Conservation (phyloP, 768 basidiomycete genomes). For the Exsudoporus frostii region DNA sequence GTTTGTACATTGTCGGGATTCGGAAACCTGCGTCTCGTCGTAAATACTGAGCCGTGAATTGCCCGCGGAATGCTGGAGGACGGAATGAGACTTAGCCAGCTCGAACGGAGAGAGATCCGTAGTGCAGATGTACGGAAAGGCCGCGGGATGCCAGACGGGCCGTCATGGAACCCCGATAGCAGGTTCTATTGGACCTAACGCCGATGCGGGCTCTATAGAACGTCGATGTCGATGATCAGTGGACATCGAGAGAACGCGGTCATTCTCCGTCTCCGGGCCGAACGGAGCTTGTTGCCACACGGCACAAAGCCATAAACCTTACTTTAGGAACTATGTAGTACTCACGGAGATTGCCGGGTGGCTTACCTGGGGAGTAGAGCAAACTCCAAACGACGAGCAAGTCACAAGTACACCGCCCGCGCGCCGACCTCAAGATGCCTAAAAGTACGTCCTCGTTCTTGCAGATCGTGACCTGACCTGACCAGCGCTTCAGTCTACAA, state of each 20-base stretch:
- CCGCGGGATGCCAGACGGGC: background rate
- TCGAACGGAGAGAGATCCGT: too few species aligned
- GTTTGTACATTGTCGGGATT: too few species aligned
- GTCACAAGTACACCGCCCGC: conserved; percentile 26
- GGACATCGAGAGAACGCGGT: too few species aligned
- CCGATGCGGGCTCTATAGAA: too few species aligned
- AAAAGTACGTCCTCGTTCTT: conserved; percentile 29
- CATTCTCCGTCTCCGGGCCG: too few species aligned
- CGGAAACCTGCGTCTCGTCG: too few species aligned
- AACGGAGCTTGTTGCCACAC: conserved; percentile 1
- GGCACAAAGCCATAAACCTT: background rate
- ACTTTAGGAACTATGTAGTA: conserved; percentile 25
- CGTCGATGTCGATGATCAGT: too few species aligned
- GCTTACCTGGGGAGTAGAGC: conserved; percentile 20
- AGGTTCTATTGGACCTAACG: background rate
- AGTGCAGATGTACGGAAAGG: background rate
- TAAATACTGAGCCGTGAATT: too few species aligned
- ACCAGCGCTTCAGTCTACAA: conserved; percentile 69
- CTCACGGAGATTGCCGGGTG: conserved; percentile 34
- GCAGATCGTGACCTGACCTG: conserved; percentile 2
- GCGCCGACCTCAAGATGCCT: conserved; percentile 41
- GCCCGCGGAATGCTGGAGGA: too few species aligned
- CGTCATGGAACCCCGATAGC: background rate
- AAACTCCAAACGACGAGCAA: conserved; percentile 15
- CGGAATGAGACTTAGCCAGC: too few species aligned